Evolutionary conservation across 345 rosid species (phyloP).

Genomic region (Gossypium turneri): DNA sequence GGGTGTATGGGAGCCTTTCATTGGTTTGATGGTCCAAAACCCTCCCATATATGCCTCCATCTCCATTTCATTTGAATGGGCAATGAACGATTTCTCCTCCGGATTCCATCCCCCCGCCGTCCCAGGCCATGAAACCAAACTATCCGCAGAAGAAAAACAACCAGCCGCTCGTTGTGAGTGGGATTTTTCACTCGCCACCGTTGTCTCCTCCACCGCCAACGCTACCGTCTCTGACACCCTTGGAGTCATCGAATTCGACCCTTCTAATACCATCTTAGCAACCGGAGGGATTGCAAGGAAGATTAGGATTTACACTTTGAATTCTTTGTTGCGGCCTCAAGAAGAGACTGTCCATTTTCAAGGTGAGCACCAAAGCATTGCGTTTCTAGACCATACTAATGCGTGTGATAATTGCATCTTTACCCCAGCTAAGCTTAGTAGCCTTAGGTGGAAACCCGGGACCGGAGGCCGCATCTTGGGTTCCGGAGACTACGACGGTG

Average conservation of each 20-base stretch:
- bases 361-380: not conserved
- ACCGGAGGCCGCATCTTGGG: slow-evolving; percentile 53
- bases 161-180: slow-evolving; percentile 47
- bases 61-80: slow-evolving; percentile 49
- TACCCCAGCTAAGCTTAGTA: slow-evolving; percentile 89
- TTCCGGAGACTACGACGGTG: slow-evolving; percentile 91
- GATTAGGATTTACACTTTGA: slow-evolving; percentile 56
- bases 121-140: not conserved
- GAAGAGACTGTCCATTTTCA: not conserved
- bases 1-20: slow-evolving; percentile 37
- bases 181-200: slow-evolving; percentile 53
- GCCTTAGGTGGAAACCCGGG: slow-evolving; percentile 70
- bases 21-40: slow-evolving; percentile 35
- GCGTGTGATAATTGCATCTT: slow-evolving; percentile 56
- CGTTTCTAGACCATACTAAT: slow-evolving; percentile 41
- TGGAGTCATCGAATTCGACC: slow-evolving; percentile 77
- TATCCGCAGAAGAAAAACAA: slow-evolving; percentile 10
- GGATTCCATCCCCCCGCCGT: slow-evolving; percentile 3
- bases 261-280: slow-evolving; percentile 45
- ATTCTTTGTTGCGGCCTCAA: slow-evolving; percentile 28
- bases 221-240: slow-evolving; percentile 55
- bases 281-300: slow-evolving; percentile 89
- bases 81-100: slow-evolving; percentile 40
- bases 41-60: slow-evolving; percentile 20
- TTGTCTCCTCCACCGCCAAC: slow-evolving; percentile 36